Percentiles rank a stretch among this genome's conserved stretches.
Conservation (phyloP, 331 rosid genomes). For the Prunus yedoensis region DNA sequence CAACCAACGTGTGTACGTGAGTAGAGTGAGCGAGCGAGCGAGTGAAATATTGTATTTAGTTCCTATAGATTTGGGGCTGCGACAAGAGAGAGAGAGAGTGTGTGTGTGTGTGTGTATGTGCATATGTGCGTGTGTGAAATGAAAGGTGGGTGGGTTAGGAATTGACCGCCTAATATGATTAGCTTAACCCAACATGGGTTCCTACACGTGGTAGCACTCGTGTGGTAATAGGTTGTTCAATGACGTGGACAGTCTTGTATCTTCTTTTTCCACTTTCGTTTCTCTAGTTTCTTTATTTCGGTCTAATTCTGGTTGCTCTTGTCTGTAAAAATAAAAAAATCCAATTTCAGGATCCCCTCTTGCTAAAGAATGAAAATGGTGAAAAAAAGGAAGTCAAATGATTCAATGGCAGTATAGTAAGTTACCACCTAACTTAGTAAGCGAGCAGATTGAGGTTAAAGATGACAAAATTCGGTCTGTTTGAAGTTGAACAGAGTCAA, state of each 20-base stretch:
- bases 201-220: slow-evolving; percentile 26
- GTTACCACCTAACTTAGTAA: no score
- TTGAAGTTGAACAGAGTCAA: no score
- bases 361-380: background rate
- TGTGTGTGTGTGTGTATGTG: background rate
- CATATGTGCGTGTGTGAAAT: no score
- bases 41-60: no score
- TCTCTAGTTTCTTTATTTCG: background rate
- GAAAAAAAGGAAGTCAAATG: no score
- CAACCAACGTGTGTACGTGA: no score
- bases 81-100: background rate
- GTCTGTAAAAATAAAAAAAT: no score
- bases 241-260: slow-evolving; percentile 32
- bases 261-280: background rate
- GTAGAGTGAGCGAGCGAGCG: no score
- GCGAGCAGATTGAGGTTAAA: no score
- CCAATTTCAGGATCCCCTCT: background rate
- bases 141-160: slow-evolving; percentile 25
- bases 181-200: slow-evolving; percentile 34
- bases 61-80: background rate
- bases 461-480: no score
- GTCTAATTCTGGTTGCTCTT: background rate
- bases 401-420: no score
- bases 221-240: slow-evolving; percentile 25
- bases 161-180: slow-evolving; percentile 37